Conservation (phyloP, 2,329 filamentous ascomycete genomes). For the Alternaria consortialis region DNA sequence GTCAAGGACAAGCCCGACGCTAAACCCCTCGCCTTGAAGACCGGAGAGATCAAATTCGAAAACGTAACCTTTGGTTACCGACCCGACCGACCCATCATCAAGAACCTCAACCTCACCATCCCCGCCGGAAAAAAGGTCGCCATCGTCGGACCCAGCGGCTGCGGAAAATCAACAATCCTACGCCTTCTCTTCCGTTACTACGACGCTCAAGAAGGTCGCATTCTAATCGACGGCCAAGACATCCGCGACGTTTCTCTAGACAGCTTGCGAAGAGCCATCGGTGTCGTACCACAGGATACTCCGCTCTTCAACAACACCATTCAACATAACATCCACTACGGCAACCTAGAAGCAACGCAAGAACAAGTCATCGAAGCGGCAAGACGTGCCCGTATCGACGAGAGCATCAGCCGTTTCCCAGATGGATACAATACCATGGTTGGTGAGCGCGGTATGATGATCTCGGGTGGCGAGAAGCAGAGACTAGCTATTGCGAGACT, state of each 20-base stretch:
- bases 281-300: slow-evolving; percentile 96
- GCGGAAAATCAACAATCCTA: slow-evolving; percentile 93
- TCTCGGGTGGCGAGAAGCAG: slow-evolving; percentile 94
- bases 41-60: slow-evolving; percentile 92
- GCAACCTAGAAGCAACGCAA: slow-evolving; percentile 76
- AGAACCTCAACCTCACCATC: slow-evolving; percentile 85
- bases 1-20: slow-evolving; percentile 82
- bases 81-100: slow-evolving; percentile 84
- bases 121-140: slow-evolving; percentile 96
- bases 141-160: slow-evolving; percentile 92
- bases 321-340: slow-evolving; percentile 94
- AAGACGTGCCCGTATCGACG: slow-evolving; percentile 82
- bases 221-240: slow-evolving; percentile 93
- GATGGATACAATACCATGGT: slow-evolving; percentile 93
- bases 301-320: slow-evolving; percentile 97
- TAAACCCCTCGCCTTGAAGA: slow-evolving; percentile 74
- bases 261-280: slow-evolving; percentile 83
- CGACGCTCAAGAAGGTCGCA: slow-evolving; percentile 83
- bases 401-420: slow-evolving; percentile 75
- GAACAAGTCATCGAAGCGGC: slow-evolving; percentile 81
- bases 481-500: slow-evolving; percentile 83
- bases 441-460: slow-evolving; percentile 95
- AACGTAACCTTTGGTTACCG: slow-evolving; percentile 96
- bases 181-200: slow-evolving; percentile 94
- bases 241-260: slow-evolving; percentile 83